These are phyloP conservation scores for Tricholoma terreum DNA, from an alignment of 768 basidiomycete species.

Conservation along the genomic window DNA sequence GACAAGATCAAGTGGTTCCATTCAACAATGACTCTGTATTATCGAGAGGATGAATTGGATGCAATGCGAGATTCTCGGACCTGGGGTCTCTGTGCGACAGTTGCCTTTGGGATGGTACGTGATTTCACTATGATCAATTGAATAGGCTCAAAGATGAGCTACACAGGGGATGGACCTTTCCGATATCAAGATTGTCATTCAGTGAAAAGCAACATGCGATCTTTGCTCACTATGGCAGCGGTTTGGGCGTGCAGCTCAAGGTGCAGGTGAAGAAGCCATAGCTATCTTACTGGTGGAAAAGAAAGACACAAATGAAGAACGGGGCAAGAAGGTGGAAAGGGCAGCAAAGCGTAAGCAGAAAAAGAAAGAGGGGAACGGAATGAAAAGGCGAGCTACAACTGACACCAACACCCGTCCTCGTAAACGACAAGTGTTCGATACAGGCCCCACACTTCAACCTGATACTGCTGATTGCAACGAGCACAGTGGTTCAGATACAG, in stretches of 20 bases:
- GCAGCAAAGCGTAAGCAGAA: not conserved
- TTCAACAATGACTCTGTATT: not conserved
- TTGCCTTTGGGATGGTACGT: slow-evolving; percentile 35
- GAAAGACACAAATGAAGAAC: slow-evolving; percentile 23
- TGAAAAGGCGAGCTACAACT: not conserved
- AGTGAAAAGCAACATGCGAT: slow-evolving; percentile 24
- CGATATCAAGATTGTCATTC: slow-evolving; percentile 32
- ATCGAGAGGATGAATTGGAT: not conserved
- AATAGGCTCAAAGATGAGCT: not conserved
- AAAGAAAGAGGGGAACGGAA: not conserved
- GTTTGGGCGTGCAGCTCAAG: slow-evolving; percentile 28
- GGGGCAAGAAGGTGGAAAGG: slow-evolving; percentile 8
- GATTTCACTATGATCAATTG: not conserved
- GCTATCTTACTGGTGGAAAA: slow-evolving; percentile 27
- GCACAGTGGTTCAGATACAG: too few relatives aligned
- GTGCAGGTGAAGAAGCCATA: slow-evolving; percentile 10
- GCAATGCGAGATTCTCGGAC: not conserved
- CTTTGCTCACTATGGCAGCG: slow-evolving; percentile 31
- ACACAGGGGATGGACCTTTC: slow-evolving; percentile 34
- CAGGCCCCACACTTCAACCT: too few relatives aligned
- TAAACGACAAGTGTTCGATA: too few relatives aligned
- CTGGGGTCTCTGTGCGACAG: slow-evolving; percentile 24
- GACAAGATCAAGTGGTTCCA: slow-evolving; percentile 1
- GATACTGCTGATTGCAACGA: too few relatives aligned
- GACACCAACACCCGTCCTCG: too few relatives aligned